phyloP scores from a whole-genome alignment of 345 rosid species.

The Firmiana major region DNA sequence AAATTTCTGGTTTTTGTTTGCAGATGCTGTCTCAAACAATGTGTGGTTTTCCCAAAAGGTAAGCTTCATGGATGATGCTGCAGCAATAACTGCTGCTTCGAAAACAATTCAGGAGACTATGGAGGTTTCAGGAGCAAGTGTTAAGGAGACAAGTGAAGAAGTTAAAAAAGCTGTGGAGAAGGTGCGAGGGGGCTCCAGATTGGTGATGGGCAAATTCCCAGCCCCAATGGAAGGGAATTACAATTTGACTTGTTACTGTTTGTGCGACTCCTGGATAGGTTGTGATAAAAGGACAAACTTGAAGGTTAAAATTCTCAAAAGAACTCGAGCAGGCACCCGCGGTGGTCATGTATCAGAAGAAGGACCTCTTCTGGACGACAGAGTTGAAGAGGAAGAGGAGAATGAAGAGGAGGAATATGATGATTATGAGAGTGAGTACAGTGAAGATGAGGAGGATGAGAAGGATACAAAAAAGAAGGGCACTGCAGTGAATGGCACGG shows the following conservation, averaged over 20 bases:
- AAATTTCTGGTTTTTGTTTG: slow-evolving; percentile 89
- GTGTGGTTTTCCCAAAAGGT: slow-evolving; percentile 96
- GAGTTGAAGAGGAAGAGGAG: slow-evolving; percentile 92
- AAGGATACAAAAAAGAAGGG: slow-evolving; percentile 61
- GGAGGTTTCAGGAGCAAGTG: slow-evolving; percentile 89
- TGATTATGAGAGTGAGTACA: slow-evolving; percentile 88
- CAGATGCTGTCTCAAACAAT: slow-evolving; percentile 67
- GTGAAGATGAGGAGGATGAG: slow-evolving; percentile 85
- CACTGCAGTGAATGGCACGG: slow-evolving; percentile 46
- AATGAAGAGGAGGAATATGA: slow-evolving; percentile 66
- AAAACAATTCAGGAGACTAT: slow-evolving; percentile 82
- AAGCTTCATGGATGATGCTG: slow-evolving; percentile 88
- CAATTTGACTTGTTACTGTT: slow-evolving; percentile 77
- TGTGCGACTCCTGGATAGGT: slow-evolving; percentile 96
- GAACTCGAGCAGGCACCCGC: slow-evolving; percentile 83
- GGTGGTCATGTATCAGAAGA: slow-evolving; percentile 65
- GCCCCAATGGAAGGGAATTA: slow-evolving; percentile 87
- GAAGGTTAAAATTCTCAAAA: slow-evolving; percentile 78
- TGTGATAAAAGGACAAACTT: slow-evolving; percentile 65
- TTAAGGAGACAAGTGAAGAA: slow-evolving; percentile 61
- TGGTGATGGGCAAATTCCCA: slow-evolving; percentile 86
- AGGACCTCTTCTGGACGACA: slow-evolving; percentile 73
- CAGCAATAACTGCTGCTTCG: slow-evolving; percentile 71
- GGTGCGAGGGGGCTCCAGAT: slow-evolving; percentile 79
- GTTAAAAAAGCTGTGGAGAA: slow-evolving; percentile 69